A percentile compares a stretch with the other conserved stretches of the same genome.
These are phyloP conservation scores for Ogataea nakhonphanomensis DNA, from an alignment of 805 yeast species.

Conservation along the genomic window DNA sequence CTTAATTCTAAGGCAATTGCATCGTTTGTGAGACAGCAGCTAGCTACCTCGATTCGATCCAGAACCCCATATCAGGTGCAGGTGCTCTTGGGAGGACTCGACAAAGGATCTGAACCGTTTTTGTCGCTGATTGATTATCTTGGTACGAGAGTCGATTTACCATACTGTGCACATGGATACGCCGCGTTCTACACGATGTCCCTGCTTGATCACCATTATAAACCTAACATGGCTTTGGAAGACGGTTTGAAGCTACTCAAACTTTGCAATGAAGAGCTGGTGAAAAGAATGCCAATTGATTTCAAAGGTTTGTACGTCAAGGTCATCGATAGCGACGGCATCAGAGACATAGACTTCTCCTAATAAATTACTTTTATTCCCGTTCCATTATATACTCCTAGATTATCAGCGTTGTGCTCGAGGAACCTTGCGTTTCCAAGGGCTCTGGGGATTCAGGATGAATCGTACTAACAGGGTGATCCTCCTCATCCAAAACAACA, in stretches of 20 bases:
- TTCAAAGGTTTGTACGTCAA: constrained; percentile 67
- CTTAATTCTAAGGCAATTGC: constrained; percentile 84
- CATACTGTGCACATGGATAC: constrained; percentile 97
- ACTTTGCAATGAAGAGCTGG: constrained; percentile 73
- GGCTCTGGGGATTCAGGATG: constrained; percentile 6
- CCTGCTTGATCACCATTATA: constrained; percentile 84
- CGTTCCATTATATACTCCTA: constrained; percentile 8
- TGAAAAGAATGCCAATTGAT: constrained; percentile 85
- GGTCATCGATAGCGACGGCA: constrained; percentile 34
- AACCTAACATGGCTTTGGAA: constrained; percentile 65
- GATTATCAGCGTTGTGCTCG: constrained; percentile 6
- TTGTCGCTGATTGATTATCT: constrained; percentile 90
- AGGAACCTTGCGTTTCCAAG: constrained; percentile 1
- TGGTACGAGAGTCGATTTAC: constrained; percentile 86
- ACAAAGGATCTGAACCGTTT: constrained; percentile 47
- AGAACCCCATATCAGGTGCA: constrained; percentile 95
- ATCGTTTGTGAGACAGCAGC: constrained; percentile 79
- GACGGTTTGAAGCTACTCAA: constrained; percentile 77
- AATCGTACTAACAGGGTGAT: constrained; percentile 18
- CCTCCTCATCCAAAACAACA: constrained; percentile 15
- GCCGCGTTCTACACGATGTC: constrained; percentile 96
- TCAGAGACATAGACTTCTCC: constrained; percentile 27
- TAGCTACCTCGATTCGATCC: constrained; percentile 87
- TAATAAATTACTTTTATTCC: constrained; percentile 5
- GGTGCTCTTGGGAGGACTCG: constrained; percentile 83